Evolutionary conservation across 179 eudicot species (phyloP), one percentile per base, ranked within the genome.

Genomic region (Heliamphora pulchella): DNA sequence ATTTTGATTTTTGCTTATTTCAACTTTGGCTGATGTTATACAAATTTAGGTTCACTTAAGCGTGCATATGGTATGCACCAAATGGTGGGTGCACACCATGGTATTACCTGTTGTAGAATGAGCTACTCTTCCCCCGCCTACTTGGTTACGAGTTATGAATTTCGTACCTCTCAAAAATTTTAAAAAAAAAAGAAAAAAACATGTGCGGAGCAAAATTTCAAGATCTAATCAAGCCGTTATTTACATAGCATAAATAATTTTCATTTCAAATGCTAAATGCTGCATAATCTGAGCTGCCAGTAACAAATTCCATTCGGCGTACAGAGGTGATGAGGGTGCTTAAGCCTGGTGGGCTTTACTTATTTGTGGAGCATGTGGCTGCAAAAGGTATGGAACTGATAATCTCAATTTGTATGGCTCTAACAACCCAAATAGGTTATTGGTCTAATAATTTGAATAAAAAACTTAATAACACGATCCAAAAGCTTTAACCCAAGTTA

Each of bases 271-370:
- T 9, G 9, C 41, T 71, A 71, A 31, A 71, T 71, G 75, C 57
- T n/a, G 6, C 46, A 8, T 55, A 51, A 62, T 22, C 53, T 71
- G 17, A 20, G 39, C 10, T 66, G 73, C 78, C 5, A 66, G 46
- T 9, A 72, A 71, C 31, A 75, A 20, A n/a, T 17, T 41, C 76
- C 22, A n/a, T 78, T 80, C 17, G 71, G 6, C 76, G 13, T 91
- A 94, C 93, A 96, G 99, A 96, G 88, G 87, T 92, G 59, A 92
- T 72, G 86, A 91, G 99, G 86, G 99, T 96, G 82, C 98, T 96
- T 69, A 96, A 86, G 87, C 95, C 98, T 13, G 97, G 97, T 20
- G 99, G 99, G 2, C 20, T 84, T 15, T 96, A 90, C 91, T 41
- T 96, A 79, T 96, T 94, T 85, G 86, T 96, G 74, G 99, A 96